phyloP scores from a whole-genome alignment of 306 rosid genomes.

The Pterocarpus santalinus region DNA sequence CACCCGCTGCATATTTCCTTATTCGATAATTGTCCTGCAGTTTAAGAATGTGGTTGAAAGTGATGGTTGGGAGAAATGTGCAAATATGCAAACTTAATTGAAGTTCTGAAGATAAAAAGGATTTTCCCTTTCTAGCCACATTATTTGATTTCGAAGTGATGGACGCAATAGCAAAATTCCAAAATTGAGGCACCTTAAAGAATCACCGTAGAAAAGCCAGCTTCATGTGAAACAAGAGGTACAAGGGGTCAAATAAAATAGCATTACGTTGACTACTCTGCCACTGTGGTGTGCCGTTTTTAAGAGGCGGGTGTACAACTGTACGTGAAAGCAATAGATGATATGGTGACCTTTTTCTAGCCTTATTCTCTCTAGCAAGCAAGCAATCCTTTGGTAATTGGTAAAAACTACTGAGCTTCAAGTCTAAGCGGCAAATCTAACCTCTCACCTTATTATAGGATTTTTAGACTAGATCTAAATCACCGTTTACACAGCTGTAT shows the following conservation, averaged over 20 bases:
- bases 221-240: not conserved
- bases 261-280: conserved; percentile 5
- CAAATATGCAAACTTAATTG: not conserved
- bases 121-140: not conserved
- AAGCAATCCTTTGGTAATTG: not conserved
- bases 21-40: not conserved
- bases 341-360: not conserved
- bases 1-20: not conserved
- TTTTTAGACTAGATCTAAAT: not conserved
- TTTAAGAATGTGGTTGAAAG: conserved; percentile 35
- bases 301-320: conserved; percentile 3
- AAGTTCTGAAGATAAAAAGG: not conserved
- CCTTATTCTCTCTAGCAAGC: not conserved
- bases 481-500: not conserved
- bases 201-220: not conserved
- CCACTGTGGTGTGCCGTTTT: conserved; percentile 29
- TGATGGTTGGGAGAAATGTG: conserved; percentile 5
- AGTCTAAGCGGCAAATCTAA: no score
- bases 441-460: conserved; percentile 1
- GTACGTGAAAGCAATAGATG: conserved; percentile 24
- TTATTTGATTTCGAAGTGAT: conserved; percentile 7
- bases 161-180: not conserved
- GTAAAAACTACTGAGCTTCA: no score
- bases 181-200: conserved; percentile 11
- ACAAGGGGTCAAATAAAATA: not conserved